Evolutionary conservation across 306 rosid species (phyloP), one percentile per base, ranked within the genome.

Genomic region (Cicer bijugum): DNA sequence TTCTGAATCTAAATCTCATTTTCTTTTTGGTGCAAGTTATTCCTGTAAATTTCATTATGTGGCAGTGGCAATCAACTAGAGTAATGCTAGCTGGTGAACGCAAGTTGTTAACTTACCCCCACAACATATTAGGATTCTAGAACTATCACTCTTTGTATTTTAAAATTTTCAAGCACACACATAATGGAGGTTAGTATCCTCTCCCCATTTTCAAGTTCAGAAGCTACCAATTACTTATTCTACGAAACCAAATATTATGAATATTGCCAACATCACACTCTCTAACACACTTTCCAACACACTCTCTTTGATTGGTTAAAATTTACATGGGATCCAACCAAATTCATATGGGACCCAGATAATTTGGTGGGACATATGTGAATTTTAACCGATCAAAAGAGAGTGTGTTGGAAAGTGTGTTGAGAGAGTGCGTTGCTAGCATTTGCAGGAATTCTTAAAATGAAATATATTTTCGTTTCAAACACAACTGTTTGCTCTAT

Each of bases 1-100:
- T 79, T 79, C 56, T 69, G 42, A 42, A 67, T 81, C 70, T 75
- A 45, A 58, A 56, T 71, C 56, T 17, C 67, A 39, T 4, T 46
- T 43, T 58, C 8, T 19, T 61, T 74, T 44, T 16, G 4, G 10
- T 48, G 62, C 40, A 67, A 45, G 8, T 15, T 64, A 35, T 10
- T 55, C 16, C 51, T 63, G 46, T 42, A 37, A 75, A 56, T 58
- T 51, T 43, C 57, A 9, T 50, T 12, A 12, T 28, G 9, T 69
- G 35, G 35, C 5, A 28, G 35, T 28, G 52, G 69, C 57, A 71
- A n/a, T 51, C 66, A 9, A 33, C 62, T 12, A 6, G 56, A 38
- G 42, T 67, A 6, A 14, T 40, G 55, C 70, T 81, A 19, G 56
- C 60, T 11, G 74, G 17, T 42, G 60, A 39, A 20, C 48, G 39